Evolutionary conservation across 805 yeast species (phyloP), one percentile per base, ranked within the genome.

Genomic region (Ogataea degrootiae): DNA sequence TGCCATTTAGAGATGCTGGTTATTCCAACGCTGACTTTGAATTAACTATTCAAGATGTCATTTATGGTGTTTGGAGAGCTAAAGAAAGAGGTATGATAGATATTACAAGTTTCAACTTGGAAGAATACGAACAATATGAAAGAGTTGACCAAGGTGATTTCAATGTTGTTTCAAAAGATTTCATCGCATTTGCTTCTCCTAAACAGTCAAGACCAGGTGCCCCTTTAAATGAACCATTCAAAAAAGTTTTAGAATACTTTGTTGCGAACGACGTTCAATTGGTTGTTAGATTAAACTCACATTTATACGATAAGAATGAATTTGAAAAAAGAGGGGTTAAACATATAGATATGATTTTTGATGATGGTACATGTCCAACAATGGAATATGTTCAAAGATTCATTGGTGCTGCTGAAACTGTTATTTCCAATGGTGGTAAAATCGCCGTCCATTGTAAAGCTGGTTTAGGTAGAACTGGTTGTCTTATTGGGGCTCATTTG

Each of bases 401-500:
- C 59, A 80, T 94, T 52, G 99, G 98, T 15, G 96, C 96, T 0
- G 94, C 96, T 1, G 97, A 92, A 61, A 85, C 95, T 34, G 81
- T 89, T 9, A 88, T 92, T 47, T 77, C 79, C 37, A 77, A 82
- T 44, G 94, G 95, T 12, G 97, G 97, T 17, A 90, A 90, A 63
- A 85, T 94, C 51, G 99, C 99, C 2, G 98, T 94, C n/a, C 99
- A 94, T 66, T 94, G 99, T 74, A 92, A 94, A 64, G 99, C 99
- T 5, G 99, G 99, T 5, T 73, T 94, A 48, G 99, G 99, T 12
- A 79, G 99, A 72, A 94, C 99, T 0, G 99, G 99, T 17, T 94
- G 99, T 69, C 76, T 94, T 43, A 94, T 94, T 54, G 99, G 99
- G 6, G 99, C 99, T 0, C 96, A 92, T 67, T 74, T 94, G 55